Percentiles rank a stretch among this genome's conserved stretches.
phyloP scores from a whole-genome alignment of 768 basidiomycete genomes.

The Leccinum sublutescens region DNA sequence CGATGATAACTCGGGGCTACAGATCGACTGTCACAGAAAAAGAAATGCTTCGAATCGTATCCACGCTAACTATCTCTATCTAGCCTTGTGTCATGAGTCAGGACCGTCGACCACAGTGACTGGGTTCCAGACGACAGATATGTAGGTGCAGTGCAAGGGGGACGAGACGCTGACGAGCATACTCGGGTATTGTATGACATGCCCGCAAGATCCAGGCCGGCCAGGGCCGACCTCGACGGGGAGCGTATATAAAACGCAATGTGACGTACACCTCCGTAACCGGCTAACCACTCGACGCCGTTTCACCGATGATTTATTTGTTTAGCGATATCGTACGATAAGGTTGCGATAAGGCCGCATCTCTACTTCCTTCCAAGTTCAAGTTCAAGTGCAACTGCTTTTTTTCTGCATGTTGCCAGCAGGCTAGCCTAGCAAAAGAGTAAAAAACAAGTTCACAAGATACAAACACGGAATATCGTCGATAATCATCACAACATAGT shows the following conservation, averaged over 20 bases:
- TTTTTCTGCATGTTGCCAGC: background rate
- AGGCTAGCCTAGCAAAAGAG: background rate
- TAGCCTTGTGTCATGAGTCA: too few relatives aligned
- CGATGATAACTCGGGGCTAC: too few relatives aligned
- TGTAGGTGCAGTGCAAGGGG: too few relatives aligned
- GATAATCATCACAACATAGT: conserved; percentile 5
- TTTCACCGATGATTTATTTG: background rate
- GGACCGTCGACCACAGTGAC: too few relatives aligned
- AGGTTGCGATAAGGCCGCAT: background rate
- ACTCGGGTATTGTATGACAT: too few relatives aligned
- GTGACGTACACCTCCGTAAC: background rate
- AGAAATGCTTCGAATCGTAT: too few relatives aligned
- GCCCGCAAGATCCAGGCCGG: too few relatives aligned
- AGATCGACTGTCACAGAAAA: background rate
- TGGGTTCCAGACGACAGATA: too few relatives aligned
- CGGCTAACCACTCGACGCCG: background rate
- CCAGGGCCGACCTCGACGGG: too few relatives aligned
- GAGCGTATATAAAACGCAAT: background rate
- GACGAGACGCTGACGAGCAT: too few relatives aligned
- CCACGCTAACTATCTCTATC: too few relatives aligned
- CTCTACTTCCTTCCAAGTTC: background rate
- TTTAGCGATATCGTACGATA: background rate
- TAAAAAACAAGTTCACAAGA: background rate
- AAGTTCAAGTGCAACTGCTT: background rate
- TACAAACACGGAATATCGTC: conserved; percentile 12